These are phyloP conservation scores for Coemansia sp. DNA, from an alignment of 192 early-diverging fungal species.

Conservation along the genomic window DNA sequence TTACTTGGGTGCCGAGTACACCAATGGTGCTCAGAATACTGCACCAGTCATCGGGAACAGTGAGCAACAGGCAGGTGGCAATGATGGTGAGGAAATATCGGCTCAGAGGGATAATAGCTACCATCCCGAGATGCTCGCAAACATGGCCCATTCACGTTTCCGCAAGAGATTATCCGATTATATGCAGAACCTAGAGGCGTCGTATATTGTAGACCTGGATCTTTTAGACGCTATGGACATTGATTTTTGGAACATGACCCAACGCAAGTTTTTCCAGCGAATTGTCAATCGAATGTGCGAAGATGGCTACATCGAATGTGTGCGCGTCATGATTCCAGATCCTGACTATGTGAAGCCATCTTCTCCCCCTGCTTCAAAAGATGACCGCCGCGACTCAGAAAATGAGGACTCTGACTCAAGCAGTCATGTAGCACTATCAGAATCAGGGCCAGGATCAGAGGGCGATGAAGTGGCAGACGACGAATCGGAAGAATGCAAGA, in stretches of 20 bases:
- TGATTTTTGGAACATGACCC: slow-evolving; percentile 17
- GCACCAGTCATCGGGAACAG: not conserved
- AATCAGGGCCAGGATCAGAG: too few relatives aligned
- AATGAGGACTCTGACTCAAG: not conserved
- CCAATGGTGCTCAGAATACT: not conserved
- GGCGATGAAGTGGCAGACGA: too few relatives aligned
- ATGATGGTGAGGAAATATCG: not conserved
- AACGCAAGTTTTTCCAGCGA: slow-evolving; percentile 38
- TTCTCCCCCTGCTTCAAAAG: not conserved
- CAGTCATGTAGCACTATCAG: not conserved
- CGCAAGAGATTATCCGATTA: slow-evolving; percentile 21
- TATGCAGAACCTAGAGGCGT: slow-evolving; percentile 12
- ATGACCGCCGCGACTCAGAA: not conserved
- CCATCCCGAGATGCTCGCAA: not conserved
- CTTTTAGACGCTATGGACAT: slow-evolving; percentile 29
- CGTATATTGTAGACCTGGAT: slow-evolving; percentile 42
- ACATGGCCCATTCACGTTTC: slow-evolving; percentile 14
- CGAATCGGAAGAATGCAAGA: not conserved
- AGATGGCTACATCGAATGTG: slow-evolving; percentile 19
- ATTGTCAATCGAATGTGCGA: slow-evolving; percentile 16
- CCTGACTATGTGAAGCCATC: not conserved
- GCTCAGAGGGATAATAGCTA: not conserved
- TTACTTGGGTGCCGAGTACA: not conserved
- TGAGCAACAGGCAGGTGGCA: not conserved
- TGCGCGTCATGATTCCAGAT: slow-evolving; percentile 28